phyloP scores from a whole-genome alignment of 2,329 filamentous ascomycete genomes.

The Ophiocordyceps unilateralis region DNA sequence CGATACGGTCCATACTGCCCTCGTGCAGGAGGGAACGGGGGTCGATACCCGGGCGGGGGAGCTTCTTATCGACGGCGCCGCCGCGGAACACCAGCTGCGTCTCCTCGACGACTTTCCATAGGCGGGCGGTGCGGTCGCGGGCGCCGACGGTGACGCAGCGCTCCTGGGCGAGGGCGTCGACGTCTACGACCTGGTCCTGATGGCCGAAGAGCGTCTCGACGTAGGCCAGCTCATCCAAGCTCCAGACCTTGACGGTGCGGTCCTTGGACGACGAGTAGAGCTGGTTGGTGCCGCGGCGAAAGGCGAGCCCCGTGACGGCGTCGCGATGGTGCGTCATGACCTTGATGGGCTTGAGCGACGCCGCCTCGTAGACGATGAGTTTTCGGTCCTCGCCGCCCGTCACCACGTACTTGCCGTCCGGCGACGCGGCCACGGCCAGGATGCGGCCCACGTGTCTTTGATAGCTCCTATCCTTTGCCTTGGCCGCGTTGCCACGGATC shows the following conservation, averaged over 20 bases:
- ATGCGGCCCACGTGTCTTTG: conserved; percentile 69
- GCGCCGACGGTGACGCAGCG: conserved; percentile 83
- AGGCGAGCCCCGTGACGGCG: conserved; percentile 67
- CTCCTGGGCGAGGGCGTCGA: conserved; percentile 71
- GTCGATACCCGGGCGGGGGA: conserved; percentile 19
- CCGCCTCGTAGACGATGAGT: conserved; percentile 76
- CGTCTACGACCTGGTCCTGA: conserved; percentile 74
- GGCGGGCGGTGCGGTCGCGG: conserved; percentile 72
- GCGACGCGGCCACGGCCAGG: conserved; percentile 67
- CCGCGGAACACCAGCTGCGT: conserved; percentile 90
- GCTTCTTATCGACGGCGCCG: conserved; percentile 46
- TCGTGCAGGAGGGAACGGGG: conserved; percentile 44
- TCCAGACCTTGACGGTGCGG: conserved; percentile 91
- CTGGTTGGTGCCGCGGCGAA: conserved; percentile 77
- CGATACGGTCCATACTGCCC: conserved; percentile 81
- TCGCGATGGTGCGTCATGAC: conserved; percentile 88
- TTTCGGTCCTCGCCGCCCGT: conserved; percentile 76
- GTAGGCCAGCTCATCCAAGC: conserved; percentile 78
- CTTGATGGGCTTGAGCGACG: conserved; percentile 58
- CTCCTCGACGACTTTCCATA: conserved; percentile 96
- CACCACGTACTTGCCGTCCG: conserved; percentile 78
- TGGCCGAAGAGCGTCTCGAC: conserved; percentile 93
- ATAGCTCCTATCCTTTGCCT: conserved; percentile 45
- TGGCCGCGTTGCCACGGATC: conserved; percentile 43
- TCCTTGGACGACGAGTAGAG: conserved; percentile 84